Evolutionary conservation across 2,329 filamentous ascomycete species (phyloP), one percentile per base, ranked within the genome.

Genomic region (Xylaria sp.): DNA sequence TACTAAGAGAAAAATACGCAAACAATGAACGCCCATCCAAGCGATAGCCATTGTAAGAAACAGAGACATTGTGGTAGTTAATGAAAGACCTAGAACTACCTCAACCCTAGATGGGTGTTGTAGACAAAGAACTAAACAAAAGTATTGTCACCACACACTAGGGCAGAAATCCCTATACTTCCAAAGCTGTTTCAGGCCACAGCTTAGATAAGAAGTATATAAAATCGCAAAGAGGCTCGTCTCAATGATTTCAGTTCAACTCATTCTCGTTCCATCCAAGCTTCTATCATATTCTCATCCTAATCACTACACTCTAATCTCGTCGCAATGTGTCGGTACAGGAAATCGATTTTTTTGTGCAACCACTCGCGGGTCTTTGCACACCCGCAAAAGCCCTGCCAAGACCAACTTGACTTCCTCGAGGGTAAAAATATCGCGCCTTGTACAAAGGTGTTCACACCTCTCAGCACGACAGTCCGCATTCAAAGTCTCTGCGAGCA

Each of bases 301-400:
- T 19, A 51, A 14, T 8, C 23, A 23, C 35, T 21, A 2, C n/a
- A 6, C 14, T 25, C 14, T 19, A 1, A 38, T n/a, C 12, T 15
- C 42, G 11, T 17, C 15, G 61, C 8, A 17, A 75, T 75, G 73
- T 75, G 73, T 49, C 56, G 33, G 15, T 69, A 71, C 67, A 66
- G 69, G n/a, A 69, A 68, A 43, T 63, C 63, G 1, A 55, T 72
- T 33, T 72, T 63, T 58, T 4, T 21, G 11, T 75, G 73, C 64
- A 74, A 74, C 66, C 73, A 75, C 64, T 28, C 61, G 2, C 59
- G 61, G 5, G 33, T 64, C 28, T 60, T 59, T 4, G 15, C 47
- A 1, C 28, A 56, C 31, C 67, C 68, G 2, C 12, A 67, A 19
- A 37, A 37, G 6, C 4, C 37, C 9, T 75, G 73, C 45, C 8